Evolutionary conservation across 257 asterid genomes (phyloP).

Genomic region (Solanum clarkiae): DNA sequence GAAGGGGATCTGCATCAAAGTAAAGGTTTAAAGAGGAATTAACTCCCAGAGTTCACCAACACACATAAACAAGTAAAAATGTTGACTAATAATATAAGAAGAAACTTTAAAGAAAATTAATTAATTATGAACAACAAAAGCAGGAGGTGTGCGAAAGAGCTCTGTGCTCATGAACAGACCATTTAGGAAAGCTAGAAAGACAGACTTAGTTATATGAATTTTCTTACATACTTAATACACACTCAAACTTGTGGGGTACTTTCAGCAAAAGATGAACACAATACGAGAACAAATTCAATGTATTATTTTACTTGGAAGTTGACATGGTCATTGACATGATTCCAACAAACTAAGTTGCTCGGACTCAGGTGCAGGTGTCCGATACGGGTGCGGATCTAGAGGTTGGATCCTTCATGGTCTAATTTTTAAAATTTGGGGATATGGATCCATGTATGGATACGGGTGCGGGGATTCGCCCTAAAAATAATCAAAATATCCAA

Average conservation of each 20-base stretch:
- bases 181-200: not conserved
- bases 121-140: not conserved
- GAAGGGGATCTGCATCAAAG: constrained; percentile 47
- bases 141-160: not conserved
- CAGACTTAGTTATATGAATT: not conserved
- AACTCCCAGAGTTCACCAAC: not conserved
- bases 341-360: too few relatives aligned
- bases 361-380: too few relatives aligned
- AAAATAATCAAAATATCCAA: too few relatives aligned
- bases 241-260: not conserved
- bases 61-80: not conserved
- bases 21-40: not conserved
- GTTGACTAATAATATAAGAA: not conserved
- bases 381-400: too few relatives aligned
- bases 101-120: not conserved
- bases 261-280: not conserved
- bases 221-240: not conserved
- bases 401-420: too few relatives aligned
- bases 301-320: not conserved
- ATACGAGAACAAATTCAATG: not conserved
- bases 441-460: too few relatives aligned
- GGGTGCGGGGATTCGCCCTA: too few relatives aligned
- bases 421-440: too few relatives aligned
- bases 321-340: not conserved
- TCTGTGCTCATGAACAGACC: not conserved